Evolutionary conservation across 2,329 filamentous ascomycete species (phyloP).

Genomic region (Hypoxylon sp.): DNA sequence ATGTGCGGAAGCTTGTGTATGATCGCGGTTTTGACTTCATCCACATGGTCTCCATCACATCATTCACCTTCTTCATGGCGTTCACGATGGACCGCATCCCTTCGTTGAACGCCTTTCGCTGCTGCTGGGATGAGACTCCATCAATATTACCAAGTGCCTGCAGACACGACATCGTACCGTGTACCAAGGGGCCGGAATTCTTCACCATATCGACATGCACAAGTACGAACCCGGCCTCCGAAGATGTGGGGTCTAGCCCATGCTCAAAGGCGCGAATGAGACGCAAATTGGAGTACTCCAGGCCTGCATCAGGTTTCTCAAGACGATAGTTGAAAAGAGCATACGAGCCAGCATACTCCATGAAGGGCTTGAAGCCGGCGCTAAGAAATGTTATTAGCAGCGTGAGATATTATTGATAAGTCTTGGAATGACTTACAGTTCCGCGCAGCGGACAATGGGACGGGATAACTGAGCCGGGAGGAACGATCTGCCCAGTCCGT

Average conservation of each 20-base stretch:
- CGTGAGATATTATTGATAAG: slow-evolving; percentile 2
- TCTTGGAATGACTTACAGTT: slow-evolving; percentile 73
- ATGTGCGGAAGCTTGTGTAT: slow-evolving; percentile 92
- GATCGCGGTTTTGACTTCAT: slow-evolving; percentile 83
- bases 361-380: slow-evolving; percentile 87
- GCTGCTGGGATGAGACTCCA: slow-evolving; percentile 28
- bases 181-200: slow-evolving; percentile 82
- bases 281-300: slow-evolving; percentile 77
- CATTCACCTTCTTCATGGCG: slow-evolving; percentile 78
- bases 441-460: slow-evolving; percentile 85
- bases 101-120: slow-evolving; percentile 72
- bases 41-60: slow-evolving; percentile 93
- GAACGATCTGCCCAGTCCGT: slow-evolving; percentile 80
- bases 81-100: slow-evolving; percentile 72
- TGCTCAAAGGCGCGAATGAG: slow-evolving; percentile 92
- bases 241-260: slow-evolving; percentile 86
- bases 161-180: slow-evolving; percentile 76
- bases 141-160: slow-evolving; percentile 54
- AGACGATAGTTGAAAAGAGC: slow-evolving; percentile 77
- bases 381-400: slow-evolving; percentile 48
- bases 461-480: slow-evolving; percentile 81
- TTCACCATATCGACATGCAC: slow-evolving; percentile 97
- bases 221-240: slow-evolving; percentile 95
- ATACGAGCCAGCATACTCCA: slow-evolving; percentile 83
- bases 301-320: slow-evolving; percentile 66